These are phyloP conservation scores for Talaromyces marneffei DNA, from an alignment of 2,329 filamentous ascomycete genomes.

Conservation along the genomic window DNA sequence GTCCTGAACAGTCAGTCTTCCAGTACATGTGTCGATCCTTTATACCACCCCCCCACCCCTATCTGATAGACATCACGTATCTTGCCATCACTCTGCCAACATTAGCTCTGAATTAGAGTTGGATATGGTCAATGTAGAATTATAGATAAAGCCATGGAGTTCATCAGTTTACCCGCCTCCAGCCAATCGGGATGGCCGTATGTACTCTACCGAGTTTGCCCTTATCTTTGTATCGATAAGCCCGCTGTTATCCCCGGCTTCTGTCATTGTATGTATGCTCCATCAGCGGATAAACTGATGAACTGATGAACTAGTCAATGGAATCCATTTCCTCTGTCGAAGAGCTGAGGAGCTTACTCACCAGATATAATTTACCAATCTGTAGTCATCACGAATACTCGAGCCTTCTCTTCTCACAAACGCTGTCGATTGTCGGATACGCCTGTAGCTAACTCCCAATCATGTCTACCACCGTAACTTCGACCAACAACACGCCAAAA, in stretches of 20 bases:
- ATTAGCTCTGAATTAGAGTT: not conserved
- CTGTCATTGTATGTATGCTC: not conserved
- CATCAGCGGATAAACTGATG: constrained; percentile 2
- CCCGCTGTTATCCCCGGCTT: not conserved
- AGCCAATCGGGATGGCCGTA: not conserved
- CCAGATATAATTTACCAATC: not conserved
- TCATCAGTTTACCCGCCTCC: constrained; percentile 2
- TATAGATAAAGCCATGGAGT: not conserved
- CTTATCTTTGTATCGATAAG: not conserved
- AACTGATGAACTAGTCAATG: not conserved
- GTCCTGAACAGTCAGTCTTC: not conserved
- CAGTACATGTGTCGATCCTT: not conserved
- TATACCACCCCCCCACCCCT: not conserved
- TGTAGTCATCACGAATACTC: not conserved
- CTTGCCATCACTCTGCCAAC: not conserved
- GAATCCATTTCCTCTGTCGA: not conserved
- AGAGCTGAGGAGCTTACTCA: not conserved
- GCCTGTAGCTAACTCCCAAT: too few species aligned
- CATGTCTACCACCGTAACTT: constrained; percentile 4
- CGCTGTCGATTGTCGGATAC: not conserved
- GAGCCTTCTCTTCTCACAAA: not conserved
- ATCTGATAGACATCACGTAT: not conserved
- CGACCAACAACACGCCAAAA: constrained; percentile 1
- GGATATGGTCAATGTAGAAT: not conserved
- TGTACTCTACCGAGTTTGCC: not conserved